phyloP scores from a whole-genome alignment of 2,329 filamentous ascomycete genomes.

The Colletotrichum navitas region DNA sequence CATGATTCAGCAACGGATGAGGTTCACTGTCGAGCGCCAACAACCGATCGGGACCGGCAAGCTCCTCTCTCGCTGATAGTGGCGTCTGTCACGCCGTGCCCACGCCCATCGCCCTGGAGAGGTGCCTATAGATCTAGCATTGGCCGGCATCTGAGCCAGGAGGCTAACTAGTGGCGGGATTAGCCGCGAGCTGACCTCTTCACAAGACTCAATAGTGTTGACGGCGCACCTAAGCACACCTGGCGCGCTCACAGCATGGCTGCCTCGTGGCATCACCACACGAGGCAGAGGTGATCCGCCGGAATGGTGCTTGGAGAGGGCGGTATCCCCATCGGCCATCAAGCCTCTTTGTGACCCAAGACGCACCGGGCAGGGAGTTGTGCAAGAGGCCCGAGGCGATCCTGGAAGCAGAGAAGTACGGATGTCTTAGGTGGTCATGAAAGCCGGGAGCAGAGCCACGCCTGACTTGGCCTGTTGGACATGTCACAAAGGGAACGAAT shows the following conservation, averaged over 20 bases:
- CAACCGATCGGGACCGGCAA: constrained; percentile 3
- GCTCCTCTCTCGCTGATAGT: constrained; percentile 25
- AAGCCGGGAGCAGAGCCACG: constrained; percentile 29
- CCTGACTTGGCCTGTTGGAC: background rate
- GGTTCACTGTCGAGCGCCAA: background rate
- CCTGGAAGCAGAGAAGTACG: constrained; percentile 12
- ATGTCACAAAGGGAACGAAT: constrained; percentile 12
- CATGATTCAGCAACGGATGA: background rate
- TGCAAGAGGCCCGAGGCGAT: constrained; percentile 10
- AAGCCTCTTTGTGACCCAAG: constrained; percentile 20
- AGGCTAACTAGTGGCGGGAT: constrained; percentile 10
- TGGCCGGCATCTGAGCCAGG: constrained; percentile 4
- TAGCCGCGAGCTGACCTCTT: constrained; percentile 13
- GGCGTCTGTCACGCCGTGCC: background rate
- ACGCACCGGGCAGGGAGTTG: background rate
- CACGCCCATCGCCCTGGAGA: background rate
- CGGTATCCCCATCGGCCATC: constrained; percentile 19
- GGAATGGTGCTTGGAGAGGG: constrained; percentile 23
- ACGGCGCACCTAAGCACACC: constrained; percentile 8
- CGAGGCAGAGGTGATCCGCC: constrained; percentile 10
- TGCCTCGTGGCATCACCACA: constrained; percentile 35
- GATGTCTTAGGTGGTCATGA: background rate
- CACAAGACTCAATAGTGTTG: background rate
- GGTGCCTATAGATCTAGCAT: background rate
- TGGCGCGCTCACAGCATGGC: constrained; percentile 33